Base-by-base conservation (phyloP, 495 filamentous ascomycete species). In the Neurospora sp. region DNA sequence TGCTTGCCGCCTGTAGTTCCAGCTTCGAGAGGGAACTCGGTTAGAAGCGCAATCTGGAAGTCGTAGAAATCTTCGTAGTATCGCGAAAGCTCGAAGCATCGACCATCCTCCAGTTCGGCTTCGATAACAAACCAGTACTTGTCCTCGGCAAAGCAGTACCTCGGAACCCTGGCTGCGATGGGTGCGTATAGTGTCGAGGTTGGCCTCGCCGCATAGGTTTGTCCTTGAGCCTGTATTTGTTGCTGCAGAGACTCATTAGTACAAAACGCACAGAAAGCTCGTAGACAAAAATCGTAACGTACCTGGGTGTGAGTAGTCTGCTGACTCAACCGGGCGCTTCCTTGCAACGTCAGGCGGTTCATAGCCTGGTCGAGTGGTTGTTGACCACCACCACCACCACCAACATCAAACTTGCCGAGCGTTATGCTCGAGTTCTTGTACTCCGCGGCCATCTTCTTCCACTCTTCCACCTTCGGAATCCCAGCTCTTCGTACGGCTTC, bases 81-180 rank as follows among this genome's bases (percentile, higher is more conserved):
- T 69, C 96, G 89, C 70, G 92, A 93, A 59, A 99, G 83, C 79
- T 96, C 94, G 94, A 95, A 98, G 77, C 92, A 90, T 62, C 91
- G 89, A 44, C 94, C 94, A 79, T 98, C 94, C 75, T 97, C 94
- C 84, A 99, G 90, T 76, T 90, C 86, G 37, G 92, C 93, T 78
- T 98, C 95, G 72, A 99, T 93, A 71, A 97, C 92, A 80, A 98
- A 99, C 94, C 96, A 98, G 80, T 98, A 99, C 76, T 97, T 97
- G 79, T 97, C 94, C 79, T 97, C 94, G 70, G 95, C 94, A 79
- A 96, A 98, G 79, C 92, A 97, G 83, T 97, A 99, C 54, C 93
- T 88, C 23, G 96, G 94, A 73, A 99, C 96, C 27, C 89, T 91
- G 2, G 94, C 96, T 39, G 90, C 89, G 59, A 96, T 85, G 12